Conservation (phyloP, 2,329 filamentous ascomycete genomes). For the Pseudocercospora fijiensis region DNA sequence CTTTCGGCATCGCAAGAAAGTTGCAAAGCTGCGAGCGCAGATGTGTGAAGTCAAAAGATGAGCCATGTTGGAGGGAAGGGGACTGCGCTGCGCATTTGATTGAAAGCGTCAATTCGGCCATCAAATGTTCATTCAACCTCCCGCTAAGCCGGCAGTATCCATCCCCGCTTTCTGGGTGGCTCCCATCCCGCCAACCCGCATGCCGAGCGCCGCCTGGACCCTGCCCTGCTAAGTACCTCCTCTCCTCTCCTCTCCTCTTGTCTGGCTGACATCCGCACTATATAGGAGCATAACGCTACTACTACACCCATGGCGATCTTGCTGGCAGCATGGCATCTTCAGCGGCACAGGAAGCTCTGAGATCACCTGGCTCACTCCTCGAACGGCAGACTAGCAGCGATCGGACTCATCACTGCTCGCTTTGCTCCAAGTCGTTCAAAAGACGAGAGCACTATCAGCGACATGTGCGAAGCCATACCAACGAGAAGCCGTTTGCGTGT, state of each 20-base stretch:
- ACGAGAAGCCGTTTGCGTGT: slow-evolving; percentile 17
- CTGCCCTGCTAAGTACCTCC: background rate
- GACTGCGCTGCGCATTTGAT: background rate
- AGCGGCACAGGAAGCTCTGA: background rate
- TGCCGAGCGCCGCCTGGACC: background rate
- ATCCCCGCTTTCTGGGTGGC: background rate
- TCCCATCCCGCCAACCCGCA: no score
- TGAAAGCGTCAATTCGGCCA: background rate
- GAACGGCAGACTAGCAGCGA: background rate
- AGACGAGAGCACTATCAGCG: slow-evolving; percentile 4
- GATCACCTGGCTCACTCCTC: background rate
- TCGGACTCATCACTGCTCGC: slow-evolving; percentile 1
- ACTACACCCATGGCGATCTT: background rate
- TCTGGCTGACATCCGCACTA: no score
- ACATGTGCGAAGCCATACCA: slow-evolving; percentile 8
- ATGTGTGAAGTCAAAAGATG: no score
- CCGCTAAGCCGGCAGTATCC: background rate
- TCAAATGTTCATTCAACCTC: background rate
- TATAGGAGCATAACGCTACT: background rate
- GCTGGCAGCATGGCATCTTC: background rate
- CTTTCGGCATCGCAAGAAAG: slow-evolving; percentile 25
- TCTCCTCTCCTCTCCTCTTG: background rate
- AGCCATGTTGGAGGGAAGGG: no score
- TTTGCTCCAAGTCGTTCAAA: slow-evolving; percentile 7
- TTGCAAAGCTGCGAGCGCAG: no score